Evolutionary conservation across 371 early-diverging fungal genomes (phyloP).

Genomic region (Capillidium rhysosporum): DNA sequence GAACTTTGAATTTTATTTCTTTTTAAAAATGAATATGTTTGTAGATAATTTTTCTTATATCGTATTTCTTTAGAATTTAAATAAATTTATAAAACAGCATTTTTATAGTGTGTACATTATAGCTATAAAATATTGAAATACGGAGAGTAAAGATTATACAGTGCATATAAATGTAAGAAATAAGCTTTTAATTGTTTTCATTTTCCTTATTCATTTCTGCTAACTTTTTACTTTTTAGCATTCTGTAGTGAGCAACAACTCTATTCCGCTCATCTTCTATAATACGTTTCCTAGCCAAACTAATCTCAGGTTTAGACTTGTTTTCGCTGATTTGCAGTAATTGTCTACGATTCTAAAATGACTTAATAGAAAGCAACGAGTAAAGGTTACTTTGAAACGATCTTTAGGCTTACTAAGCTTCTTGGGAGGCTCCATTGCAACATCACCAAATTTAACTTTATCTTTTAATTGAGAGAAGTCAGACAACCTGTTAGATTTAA

Average conservation of each 20-base stretch:
- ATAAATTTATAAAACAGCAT: no score
- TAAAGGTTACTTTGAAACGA: background rate
- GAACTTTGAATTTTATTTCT: no score
- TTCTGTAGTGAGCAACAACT: background rate
- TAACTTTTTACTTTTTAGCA: background rate
- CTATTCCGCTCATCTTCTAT: background rate
- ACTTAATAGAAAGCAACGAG: background rate
- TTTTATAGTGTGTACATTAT: no score
- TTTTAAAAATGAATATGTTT: no score
- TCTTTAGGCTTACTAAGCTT: constrained; percentile 1
- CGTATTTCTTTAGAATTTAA: no score
- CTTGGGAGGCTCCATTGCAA: constrained; percentile 5
- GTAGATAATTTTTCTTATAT: no score
- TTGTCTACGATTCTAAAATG: background rate
- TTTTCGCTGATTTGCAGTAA: background rate
- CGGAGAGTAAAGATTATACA: no score
- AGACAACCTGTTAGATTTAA: background rate
- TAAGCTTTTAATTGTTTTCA: no score
- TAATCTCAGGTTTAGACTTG: background rate
- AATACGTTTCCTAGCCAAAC: background rate
- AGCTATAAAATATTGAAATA: no score
- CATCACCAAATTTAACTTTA: constrained; percentile 6
- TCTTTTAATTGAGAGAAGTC: constrained; percentile 3
- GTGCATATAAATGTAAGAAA: no score
- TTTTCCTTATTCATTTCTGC: no score